Evolutionary conservation across 208 protist species (phyloP).

Genomic region (Naegleria lovaniensis): DNA sequence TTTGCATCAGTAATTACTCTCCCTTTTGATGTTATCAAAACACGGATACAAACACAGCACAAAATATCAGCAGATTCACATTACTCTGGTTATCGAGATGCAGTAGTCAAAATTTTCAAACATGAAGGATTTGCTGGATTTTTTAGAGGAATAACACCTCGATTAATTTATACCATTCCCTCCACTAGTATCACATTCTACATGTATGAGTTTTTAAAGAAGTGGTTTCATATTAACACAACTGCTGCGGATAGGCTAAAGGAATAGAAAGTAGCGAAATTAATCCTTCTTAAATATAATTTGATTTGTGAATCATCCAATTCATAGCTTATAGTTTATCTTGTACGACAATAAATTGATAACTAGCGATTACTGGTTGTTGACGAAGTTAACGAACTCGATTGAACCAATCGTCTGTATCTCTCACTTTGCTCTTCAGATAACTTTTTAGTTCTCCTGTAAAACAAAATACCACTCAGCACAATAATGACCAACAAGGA

Average conservation of each 20-base stretch:
- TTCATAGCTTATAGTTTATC: too few relatives aligned
- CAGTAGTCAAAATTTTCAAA: neutral
- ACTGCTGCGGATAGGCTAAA: neutral
- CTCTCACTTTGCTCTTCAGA: neutral
- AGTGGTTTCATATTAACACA: neutral
- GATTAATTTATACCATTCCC: conserved; percentile 22
- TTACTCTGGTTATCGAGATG: neutral
- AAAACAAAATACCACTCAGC: neutral
- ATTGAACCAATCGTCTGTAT: neutral
- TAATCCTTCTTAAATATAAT: too few relatives aligned
- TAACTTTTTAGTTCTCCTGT: neutral
- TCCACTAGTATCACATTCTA: conserved; percentile 2
- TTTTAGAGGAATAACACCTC: conserved; percentile 11
- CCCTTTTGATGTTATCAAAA: conserved; percentile 23
- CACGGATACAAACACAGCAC: conserved; percentile 24
- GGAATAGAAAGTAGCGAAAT: too few relatives aligned
- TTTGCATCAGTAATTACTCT: neutral
- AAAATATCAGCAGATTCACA: neutral
- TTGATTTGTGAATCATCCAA: too few relatives aligned
- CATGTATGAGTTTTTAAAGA: conserved; percentile 16
- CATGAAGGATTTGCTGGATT: conserved; percentile 20
- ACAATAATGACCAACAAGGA: neutral
- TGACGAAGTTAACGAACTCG: too few relatives aligned
- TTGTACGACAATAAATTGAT: too few relatives aligned
- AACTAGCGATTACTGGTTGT: too few relatives aligned